Base-by-base conservation (phyloP, 2,329 filamentous ascomycete species). In the Fusarium anthophilum region DNA sequence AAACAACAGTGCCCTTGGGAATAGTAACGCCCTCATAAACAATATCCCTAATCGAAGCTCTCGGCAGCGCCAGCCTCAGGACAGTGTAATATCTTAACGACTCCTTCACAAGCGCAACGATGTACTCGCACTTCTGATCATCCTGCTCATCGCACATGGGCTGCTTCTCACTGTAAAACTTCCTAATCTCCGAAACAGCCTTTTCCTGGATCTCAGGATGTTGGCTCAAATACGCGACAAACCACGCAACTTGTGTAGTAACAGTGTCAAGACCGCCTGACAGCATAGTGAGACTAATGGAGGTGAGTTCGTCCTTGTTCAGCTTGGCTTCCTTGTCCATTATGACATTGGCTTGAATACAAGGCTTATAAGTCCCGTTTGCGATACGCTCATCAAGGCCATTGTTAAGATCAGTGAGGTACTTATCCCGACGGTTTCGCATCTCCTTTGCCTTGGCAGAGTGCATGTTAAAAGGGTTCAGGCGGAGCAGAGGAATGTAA, bases 281-380 rank as follows among this genome's bases (percentile, higher is more conserved):
- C 9, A 93, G 82, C 91, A 93, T 93, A 2, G 91, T 92, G 69
- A 93, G 80, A 70, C 89, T 91, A 74, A 92, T 92, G 0, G 88
- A 90, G 0, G 87, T 91, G 41, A 92, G 84, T 72, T 93, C 91
- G 56, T 88, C 89, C 44, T 86, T 85, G 80, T 88, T 91, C 22
- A 92, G 81, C 70, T 88, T 90, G 1, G 90, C 87, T 43, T 92
- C 90, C 73, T 89, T 87, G 72, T 92, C 90, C 53, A 88, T 82
- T 67, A 92, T 91, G 38, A 92, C 87, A 69, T 92, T 92, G 8
- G 89, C 90, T 69, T 92, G 90, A 48, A 92, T 92, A 76, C 91
- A 92, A 1, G 90, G 89, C 73, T 87, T 86, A 77, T 92, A 86
- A 0, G 84, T 90, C 0, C 90, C 90, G 50, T 88, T 88, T 56